Conservation (phyloP, 73 alveolate genomes). For the Symbiodinium pilosum region DNA sequence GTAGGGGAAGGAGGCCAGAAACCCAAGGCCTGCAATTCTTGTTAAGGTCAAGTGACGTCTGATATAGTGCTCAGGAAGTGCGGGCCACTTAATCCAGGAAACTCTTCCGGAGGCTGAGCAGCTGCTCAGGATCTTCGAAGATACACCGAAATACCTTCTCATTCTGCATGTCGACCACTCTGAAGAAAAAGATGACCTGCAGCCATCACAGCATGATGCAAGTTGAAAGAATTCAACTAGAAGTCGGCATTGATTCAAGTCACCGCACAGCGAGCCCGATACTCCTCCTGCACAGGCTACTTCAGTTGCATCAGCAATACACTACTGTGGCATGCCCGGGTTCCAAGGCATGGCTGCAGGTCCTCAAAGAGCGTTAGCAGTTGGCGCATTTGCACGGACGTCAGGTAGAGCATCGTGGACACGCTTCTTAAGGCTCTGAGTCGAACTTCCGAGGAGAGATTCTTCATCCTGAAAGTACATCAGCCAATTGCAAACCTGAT, state of each 20-base stretch:
- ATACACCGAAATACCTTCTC: constrained; percentile 53
- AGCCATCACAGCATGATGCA: not conserved
- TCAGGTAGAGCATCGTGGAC: not conserved
- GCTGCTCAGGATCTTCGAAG: not conserved
- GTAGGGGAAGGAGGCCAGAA: constrained; percentile 55
- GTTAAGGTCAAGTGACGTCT: not conserved
- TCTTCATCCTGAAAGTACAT: not conserved
- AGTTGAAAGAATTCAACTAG: not conserved
- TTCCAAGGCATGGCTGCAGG: too few relatives aligned
- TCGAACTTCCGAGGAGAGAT: not conserved
- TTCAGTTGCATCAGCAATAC: too few relatives aligned
- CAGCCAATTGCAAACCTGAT: too few relatives aligned
- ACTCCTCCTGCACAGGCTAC: constrained; percentile 78
- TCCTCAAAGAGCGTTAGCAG: constrained; percentile 52
- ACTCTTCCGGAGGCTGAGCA: not conserved
- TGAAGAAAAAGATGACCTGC: constrained; percentile 32
- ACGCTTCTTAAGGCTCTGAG: not conserved
- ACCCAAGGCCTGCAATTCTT: constrained; percentile 31
- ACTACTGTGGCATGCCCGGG: too few relatives aligned
- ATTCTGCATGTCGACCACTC: constrained; percentile 84
- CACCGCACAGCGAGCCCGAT: constrained; percentile 35
- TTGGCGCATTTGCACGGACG: constrained; percentile 57
- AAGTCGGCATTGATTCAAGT: not conserved
- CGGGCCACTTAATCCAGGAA: not conserved
- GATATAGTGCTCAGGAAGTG: not conserved